These are phyloP conservation scores for Ceratocystis albifundus DNA, from an alignment of 2,329 filamentous ascomycete species.

Conservation along the genomic window DNA sequence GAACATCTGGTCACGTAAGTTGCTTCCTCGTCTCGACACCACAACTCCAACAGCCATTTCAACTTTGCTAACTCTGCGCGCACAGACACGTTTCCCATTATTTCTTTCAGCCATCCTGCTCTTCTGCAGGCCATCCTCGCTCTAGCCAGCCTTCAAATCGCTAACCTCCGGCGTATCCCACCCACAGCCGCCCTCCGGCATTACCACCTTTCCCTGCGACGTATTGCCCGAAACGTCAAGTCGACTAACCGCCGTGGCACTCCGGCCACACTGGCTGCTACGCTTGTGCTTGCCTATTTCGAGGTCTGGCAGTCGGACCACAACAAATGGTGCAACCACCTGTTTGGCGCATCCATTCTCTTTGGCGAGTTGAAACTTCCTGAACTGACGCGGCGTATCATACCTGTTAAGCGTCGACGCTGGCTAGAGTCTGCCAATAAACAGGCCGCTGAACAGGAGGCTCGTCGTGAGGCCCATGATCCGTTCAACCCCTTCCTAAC, in stretches of 20 bases:
- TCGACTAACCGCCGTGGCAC: constrained; percentile 57
- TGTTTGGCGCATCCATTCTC: constrained; percentile 72
- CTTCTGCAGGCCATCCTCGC: constrained; percentile 86
- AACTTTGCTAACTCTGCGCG: not conserved
- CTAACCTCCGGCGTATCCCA: constrained; percentile 62
- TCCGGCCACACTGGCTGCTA: constrained; percentile 75
- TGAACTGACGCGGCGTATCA: constrained; percentile 58
- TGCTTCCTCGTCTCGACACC: not conserved
- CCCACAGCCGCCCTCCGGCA: constrained; percentile 78
- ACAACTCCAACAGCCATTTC: not conserved
- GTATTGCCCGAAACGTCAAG: constrained; percentile 64
- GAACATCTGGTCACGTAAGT: constrained; percentile 52
- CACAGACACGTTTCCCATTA: constrained; percentile 65
- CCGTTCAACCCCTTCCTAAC: constrained; percentile 27
- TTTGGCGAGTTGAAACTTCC: constrained; percentile 71
- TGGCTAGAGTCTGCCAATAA: constrained; percentile 33
- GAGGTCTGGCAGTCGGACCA: constrained; percentile 93
- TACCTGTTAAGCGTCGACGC: constrained; percentile 46
- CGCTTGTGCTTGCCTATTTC: constrained; percentile 76
- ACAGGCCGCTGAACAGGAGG: constrained; percentile 22
- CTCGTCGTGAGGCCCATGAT: constrained; percentile 25
- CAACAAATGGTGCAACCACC: constrained; percentile 87
- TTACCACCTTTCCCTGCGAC: constrained; percentile 73
- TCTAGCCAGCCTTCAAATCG: constrained; percentile 74
- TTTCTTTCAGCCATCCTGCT: constrained; percentile 74